Evolutionary conservation across 1,284 basidiomycete genomes (phyloP).

Genomic region (Irpex lacteus): DNA sequence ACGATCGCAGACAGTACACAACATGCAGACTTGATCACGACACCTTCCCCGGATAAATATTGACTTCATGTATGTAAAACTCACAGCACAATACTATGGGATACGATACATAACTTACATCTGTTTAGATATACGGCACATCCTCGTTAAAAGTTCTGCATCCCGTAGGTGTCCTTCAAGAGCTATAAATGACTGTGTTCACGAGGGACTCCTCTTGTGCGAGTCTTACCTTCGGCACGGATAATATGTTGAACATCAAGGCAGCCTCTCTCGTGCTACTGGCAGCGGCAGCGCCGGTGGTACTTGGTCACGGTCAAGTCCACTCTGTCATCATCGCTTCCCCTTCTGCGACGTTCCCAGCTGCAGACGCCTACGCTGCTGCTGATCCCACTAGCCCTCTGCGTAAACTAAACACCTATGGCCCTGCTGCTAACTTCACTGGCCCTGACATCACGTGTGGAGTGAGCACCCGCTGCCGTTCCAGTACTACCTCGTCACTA

Average conservation of each 20-base stretch:
- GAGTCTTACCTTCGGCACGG: not conserved
- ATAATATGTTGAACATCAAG: not conserved
- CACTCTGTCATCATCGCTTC: constrained; percentile 17
- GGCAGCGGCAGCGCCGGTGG: constrained; percentile 3
- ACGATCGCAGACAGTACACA: not conserved
- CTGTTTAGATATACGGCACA: not conserved
- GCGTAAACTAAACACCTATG: constrained; percentile 21
- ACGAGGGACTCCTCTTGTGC: not conserved
- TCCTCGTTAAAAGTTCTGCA: not conserved
- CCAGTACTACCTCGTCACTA: not conserved
- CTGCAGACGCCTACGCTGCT: constrained; percentile 19
- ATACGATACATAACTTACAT: not conserved
- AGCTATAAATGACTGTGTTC: not conserved
- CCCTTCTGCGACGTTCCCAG: constrained; percentile 14
- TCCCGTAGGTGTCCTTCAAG: not conserved
- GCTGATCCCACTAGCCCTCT: constrained; percentile 17
- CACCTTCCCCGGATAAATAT: not conserved
- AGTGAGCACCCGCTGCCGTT: constrained; percentile 7
- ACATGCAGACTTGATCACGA: not conserved
- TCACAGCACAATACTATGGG: not conserved
- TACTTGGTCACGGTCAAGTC: constrained; percentile 18
- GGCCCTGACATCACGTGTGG: constrained; percentile 18
- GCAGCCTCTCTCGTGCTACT: constrained; percentile 11
- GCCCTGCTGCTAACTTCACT: constrained; percentile 18
- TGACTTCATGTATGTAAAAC: not conserved